Percentiles rank a stretch among this genome's conserved stretches.
Evolutionary conservation across 768 basidiomycete species (phyloP).

Genomic region (Clavaria fumosa): DNA sequence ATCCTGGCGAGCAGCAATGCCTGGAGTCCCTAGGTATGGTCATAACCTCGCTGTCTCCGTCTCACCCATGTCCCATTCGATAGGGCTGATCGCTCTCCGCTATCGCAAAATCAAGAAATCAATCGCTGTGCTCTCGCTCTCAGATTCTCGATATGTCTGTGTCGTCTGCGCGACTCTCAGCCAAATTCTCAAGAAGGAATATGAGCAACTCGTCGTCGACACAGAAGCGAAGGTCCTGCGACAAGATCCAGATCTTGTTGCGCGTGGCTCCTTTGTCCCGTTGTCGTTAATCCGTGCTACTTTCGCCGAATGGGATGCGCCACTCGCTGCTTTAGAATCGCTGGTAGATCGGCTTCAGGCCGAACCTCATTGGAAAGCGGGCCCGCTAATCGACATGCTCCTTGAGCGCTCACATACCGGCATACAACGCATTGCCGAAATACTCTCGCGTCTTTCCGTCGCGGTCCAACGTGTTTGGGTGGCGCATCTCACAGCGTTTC

Average conservation of each 20-base stretch:
- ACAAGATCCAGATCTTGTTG: constrained; percentile 64
- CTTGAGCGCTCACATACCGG: constrained; percentile 61
- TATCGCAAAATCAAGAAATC: constrained; percentile 59
- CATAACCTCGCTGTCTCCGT: too few species aligned
- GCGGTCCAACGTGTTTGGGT: constrained; percentile 76
- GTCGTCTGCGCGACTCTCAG: constrained; percentile 62
- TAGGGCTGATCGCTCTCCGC: constrained; percentile 51
- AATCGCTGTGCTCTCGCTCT: constrained; percentile 34
- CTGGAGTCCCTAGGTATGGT: constrained; percentile 67
- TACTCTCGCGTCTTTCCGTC: constrained; percentile 53
- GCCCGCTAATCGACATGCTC: constrained; percentile 69
- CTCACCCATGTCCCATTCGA: too few species aligned
- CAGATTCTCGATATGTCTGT: constrained; percentile 55
- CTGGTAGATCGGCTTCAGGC: constrained; percentile 49
- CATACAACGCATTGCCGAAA: constrained; percentile 56
- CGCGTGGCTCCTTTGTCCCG: constrained; percentile 71
- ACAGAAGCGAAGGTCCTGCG: constrained; percentile 69
- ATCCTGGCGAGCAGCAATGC: constrained; percentile 79
- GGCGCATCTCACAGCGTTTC: constrained; percentile 65
- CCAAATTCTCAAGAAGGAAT: constrained; percentile 63
- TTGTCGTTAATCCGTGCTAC: constrained; percentile 69
- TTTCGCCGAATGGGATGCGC: constrained; percentile 82
- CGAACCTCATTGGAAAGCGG: constrained; percentile 49
- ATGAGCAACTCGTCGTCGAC: constrained; percentile 62
- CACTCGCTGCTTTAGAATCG: constrained; percentile 53